Evolutionary conservation across 202 grass and related monocot genomes (phyloP).

Genomic region (Carex arenaria): DNA sequence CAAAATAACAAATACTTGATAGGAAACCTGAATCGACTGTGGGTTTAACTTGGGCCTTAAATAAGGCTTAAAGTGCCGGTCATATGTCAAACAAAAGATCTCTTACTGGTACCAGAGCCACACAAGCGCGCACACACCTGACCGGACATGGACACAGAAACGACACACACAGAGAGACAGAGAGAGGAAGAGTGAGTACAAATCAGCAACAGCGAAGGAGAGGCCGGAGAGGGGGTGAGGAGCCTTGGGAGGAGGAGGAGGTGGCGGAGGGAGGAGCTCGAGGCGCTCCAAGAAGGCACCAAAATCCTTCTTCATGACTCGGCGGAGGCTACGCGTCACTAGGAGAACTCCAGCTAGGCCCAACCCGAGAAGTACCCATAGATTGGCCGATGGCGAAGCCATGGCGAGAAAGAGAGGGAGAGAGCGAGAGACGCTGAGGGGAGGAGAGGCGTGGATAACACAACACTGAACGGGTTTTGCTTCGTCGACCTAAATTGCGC

Average conservation of each 20-base stretch:
- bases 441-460: slow-evolving; percentile 38
- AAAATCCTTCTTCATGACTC: slow-evolving; percentile 51
- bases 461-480: not conserved
- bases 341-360: slow-evolving; percentile 75
- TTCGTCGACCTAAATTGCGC: slow-evolving; percentile 29
- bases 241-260: slow-evolving; percentile 75
- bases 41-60: not conserved
- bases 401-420: slow-evolving; percentile 15
- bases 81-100: not conserved
- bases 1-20: slow-evolving; percentile 14
- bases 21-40: not conserved
- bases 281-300: slow-evolving; percentile 78
- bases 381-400: slow-evolving; percentile 62
- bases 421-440: not conserved
- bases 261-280: slow-evolving; percentile 76
- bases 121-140: not conserved
- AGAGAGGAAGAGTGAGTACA: slow-evolving; percentile 38
- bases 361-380: slow-evolving; percentile 86
- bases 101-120: not conserved
- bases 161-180: not conserved
- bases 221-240: slow-evolving; percentile 81
- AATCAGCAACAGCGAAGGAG: slow-evolving; percentile 81
- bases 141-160: not conserved
- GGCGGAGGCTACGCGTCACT: slow-evolving; percentile 49
- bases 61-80: not conserved